phyloP scores from a whole-genome alignment of 768 basidiomycete species.

The Rhodotorula sphaerocarpa region DNA sequence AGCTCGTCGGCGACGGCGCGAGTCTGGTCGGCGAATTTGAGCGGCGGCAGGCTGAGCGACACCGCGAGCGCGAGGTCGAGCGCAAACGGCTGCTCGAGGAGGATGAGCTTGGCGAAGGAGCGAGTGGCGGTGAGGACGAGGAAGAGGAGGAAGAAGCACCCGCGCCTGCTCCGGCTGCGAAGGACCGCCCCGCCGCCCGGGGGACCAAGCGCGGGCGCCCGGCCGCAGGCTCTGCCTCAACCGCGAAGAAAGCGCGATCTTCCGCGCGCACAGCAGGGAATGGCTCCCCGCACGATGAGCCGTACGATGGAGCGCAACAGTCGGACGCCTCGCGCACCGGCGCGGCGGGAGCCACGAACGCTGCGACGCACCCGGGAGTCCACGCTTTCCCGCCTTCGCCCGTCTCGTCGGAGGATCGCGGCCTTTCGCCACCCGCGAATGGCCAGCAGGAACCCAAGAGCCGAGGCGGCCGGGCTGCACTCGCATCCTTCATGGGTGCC shows the following conservation, averaged over 20 bases:
- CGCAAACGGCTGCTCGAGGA: constrained; percentile 55
- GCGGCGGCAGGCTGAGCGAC: constrained; percentile 53
- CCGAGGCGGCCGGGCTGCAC: constrained; percentile 16
- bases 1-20: constrained; percentile 68
- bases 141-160: constrained; percentile 55
- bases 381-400: constrained; percentile 30
- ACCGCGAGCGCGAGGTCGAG: constrained; percentile 65
- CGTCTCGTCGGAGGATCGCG: constrained; percentile 11
- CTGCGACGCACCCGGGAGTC: background rate
- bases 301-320: too few species aligned
- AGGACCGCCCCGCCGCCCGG: constrained; percentile 16
- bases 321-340: too few species aligned
- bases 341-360: too few species aligned
- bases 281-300: too few species aligned
- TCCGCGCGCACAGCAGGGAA: constrained; percentile 2
- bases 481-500: constrained; percentile 37
- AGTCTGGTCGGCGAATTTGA: constrained; percentile 62
- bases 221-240: background rate
- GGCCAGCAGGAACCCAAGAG: background rate
- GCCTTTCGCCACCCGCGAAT: constrained; percentile 17
- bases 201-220: constrained; percentile 18
- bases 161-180: constrained; percentile 14
- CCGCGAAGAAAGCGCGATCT: constrained; percentile 5
- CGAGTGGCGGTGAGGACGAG: constrained; percentile 46
- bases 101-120: constrained; percentile 43